These are phyloP conservation scores for Mortierella antarctica DNA, from an alignment of 192 early-diverging fungal genomes.

Conservation along the genomic window DNA sequence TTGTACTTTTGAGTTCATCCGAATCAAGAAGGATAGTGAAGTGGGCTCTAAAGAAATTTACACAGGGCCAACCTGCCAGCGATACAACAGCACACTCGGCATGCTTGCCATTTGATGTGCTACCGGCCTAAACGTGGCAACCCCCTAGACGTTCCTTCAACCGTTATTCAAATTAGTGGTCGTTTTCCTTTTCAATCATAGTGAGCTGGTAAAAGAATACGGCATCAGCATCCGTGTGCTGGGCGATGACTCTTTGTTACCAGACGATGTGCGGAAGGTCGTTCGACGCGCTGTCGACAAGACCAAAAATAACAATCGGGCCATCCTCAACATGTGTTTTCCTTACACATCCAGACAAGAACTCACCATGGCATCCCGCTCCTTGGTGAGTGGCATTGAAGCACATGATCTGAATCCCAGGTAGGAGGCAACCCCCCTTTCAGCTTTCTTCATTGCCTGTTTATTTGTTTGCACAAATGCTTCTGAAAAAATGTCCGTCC, in stretches of 20 bases:
- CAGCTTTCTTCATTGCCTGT: neutral
- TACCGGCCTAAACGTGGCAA: no score
- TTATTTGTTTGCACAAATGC: no score
- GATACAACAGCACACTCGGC: no score
- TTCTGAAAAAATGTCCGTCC: no score
- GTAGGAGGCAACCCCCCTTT: neutral
- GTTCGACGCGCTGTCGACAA: conserved; percentile 69
- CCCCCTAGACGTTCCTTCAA: no score
- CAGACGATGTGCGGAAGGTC: conserved; percentile 69
- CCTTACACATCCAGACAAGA: conserved; percentile 95
- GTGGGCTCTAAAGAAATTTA: no score
- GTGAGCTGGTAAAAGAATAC: conserved; percentile 77
- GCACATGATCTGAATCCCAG: conserved; percentile 54
- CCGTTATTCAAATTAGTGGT: no score
- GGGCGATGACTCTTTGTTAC: conserved; percentile 79
- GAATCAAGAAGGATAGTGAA: no score
- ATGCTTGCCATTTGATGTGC: no score
- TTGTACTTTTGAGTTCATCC: no score
- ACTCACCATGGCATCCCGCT: conserved; percentile 77
- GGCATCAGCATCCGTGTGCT: conserved; percentile 83
- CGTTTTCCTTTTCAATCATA: conserved; percentile 35
- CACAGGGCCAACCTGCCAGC: no score
- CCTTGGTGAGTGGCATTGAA: conserved; percentile 67
- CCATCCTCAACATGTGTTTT: conserved; percentile 90
- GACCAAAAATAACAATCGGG: conserved; percentile 75